Conservation (phyloP, 2,329 filamentous ascomycete species). For the Colletotrichum agaves region DNA sequence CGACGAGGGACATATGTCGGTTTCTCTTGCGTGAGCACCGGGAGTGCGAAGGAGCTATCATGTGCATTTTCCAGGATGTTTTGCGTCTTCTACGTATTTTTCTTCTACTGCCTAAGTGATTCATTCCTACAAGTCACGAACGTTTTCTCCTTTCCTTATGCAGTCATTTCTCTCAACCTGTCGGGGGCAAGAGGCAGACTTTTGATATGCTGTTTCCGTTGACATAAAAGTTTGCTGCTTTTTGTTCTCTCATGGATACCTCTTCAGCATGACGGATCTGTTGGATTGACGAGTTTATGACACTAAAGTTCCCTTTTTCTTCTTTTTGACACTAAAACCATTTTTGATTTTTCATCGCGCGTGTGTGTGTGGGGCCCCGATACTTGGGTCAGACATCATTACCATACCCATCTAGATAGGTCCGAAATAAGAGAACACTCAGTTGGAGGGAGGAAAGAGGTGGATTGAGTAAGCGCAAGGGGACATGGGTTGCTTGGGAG, state of each 20-base stretch:
- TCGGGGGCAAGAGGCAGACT: slow-evolving; percentile 33
- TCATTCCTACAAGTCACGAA: slow-evolving; percentile 37
- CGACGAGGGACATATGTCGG: slow-evolving; percentile 32
- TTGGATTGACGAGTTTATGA: slow-evolving; percentile 38
- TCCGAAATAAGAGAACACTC: not conserved
- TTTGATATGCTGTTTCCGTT: slow-evolving; percentile 29
- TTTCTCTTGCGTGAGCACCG: slow-evolving; percentile 34
- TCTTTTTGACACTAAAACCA: slow-evolving; percentile 1
- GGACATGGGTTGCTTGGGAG: not conserved
- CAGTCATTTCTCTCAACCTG: slow-evolving; percentile 36
- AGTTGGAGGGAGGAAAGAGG: not conserved
- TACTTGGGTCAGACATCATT: not conserved
- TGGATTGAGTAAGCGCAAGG: not conserved
- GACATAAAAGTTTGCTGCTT: slow-evolving; percentile 37
- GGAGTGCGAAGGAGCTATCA: slow-evolving; percentile 32
- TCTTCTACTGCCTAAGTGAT: slow-evolving; percentile 37
- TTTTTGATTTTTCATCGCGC: not conserved
- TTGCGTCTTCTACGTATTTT: slow-evolving; percentile 32
- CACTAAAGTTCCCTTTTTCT: not conserved
- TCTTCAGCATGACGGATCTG: slow-evolving; percentile 38
- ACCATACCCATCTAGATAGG: slow-evolving; percentile 15
- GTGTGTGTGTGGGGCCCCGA: not conserved
- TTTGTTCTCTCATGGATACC: slow-evolving; percentile 39
- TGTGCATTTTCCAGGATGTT: slow-evolving; percentile 28
- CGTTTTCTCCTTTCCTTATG: slow-evolving; percentile 32